phyloP scores from a whole-genome alignment of 305 asterid genomes.

The Ajuga reptans region DNA sequence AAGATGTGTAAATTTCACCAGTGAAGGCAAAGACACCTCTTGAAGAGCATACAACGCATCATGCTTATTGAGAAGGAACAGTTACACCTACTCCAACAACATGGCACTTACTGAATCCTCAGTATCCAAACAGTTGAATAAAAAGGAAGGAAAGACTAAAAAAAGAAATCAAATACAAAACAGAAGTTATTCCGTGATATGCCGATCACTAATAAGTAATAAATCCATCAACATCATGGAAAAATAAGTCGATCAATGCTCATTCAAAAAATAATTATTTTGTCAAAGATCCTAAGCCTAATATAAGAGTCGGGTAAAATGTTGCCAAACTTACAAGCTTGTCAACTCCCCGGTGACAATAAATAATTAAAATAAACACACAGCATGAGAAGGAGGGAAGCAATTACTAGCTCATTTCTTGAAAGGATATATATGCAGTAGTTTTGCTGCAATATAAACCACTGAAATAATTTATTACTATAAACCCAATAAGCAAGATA shows the following conservation, averaged over 20 bases:
- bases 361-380: background rate
- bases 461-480: background rate
- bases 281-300: background rate
- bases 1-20: constrained; percentile 1
- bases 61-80: constrained; percentile 12
- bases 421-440: constrained; percentile 5
- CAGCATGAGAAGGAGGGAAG: background rate
- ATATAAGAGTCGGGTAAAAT: background rate
- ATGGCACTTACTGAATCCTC: constrained; percentile 1
- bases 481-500: constrained; percentile 3
- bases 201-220: background rate
- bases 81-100: constrained; percentile 13
- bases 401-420: background rate
- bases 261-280: background rate
- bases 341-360: background rate
- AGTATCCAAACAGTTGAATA: background rate
- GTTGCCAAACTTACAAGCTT: background rate
- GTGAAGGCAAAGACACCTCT: constrained; percentile 11
- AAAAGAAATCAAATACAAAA: background rate
- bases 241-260: background rate
- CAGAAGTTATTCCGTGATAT: background rate
- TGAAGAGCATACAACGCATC: constrained; percentile 11
- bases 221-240: background rate
- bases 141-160: background rate
- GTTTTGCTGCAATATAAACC: constrained; percentile 8